phyloP scores from a whole-genome alignment of 495 filamentous ascomycete genomes.

The Penicillium antarcticum region DNA sequence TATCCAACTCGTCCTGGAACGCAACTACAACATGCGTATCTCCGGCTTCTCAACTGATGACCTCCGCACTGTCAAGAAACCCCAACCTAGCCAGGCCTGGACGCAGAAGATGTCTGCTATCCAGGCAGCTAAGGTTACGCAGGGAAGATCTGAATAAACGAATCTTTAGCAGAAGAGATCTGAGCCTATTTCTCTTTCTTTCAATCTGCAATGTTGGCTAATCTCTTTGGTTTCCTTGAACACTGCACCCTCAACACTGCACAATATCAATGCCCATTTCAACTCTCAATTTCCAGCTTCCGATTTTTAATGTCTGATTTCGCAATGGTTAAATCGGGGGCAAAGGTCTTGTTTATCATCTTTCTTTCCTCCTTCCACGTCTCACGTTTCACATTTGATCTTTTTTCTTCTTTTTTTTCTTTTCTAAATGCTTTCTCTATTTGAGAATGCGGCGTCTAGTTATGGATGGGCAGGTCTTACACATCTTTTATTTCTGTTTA shows the following conservation, averaged over 20 bases:
- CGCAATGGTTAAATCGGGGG: too few relatives aligned
- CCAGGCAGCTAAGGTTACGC: constrained; percentile 78
- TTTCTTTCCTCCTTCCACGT: too few relatives aligned
- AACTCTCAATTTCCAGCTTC: too few relatives aligned
- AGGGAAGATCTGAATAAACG: constrained; percentile 41
- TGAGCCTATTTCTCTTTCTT: too few relatives aligned
- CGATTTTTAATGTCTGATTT: too few relatives aligned
- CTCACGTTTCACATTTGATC: background rate
- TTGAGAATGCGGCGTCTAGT: constrained; percentile 4
- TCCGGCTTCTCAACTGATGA: constrained; percentile 94
- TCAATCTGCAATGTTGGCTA: too few relatives aligned
- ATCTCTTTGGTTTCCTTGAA: too few relatives aligned
- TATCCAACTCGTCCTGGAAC: constrained; percentile 90
- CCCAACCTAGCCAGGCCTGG: constrained; percentile 81
- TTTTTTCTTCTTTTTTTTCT: background rate
- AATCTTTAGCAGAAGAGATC: background rate
- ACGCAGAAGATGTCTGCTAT: constrained; percentile 95
- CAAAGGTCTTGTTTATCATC: background rate
- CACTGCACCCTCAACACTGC: too few relatives aligned
- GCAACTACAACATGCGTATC: constrained; percentile 96
- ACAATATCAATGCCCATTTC: too few relatives aligned
- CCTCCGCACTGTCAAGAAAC: constrained; percentile 87
- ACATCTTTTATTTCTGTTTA: background rate
- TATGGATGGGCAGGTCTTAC: constrained; percentile 3
- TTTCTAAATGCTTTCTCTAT: background rate